Evolutionary conservation across 2,329 filamentous ascomycete species (phyloP).

Genomic region (Hortaea werneckii): DNA sequence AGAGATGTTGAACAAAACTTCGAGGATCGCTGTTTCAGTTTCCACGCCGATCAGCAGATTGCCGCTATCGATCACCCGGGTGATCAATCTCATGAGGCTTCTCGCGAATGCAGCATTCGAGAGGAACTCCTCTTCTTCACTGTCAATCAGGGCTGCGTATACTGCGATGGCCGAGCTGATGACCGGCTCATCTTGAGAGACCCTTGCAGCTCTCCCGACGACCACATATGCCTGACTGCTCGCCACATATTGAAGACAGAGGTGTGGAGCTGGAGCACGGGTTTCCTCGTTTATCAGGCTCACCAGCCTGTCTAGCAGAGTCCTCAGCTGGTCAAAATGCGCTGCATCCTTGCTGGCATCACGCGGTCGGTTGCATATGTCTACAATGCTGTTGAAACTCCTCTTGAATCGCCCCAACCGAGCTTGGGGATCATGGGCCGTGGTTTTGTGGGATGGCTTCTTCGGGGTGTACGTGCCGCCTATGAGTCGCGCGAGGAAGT

Average conservation of each 20-base stretch:
- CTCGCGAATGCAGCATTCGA: conserved; percentile 77
- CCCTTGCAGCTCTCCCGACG: conserved; percentile 78
- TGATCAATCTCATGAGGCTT: conserved; percentile 76
- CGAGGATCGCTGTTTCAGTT: conserved; percentile 79
- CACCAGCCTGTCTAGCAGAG: conserved; percentile 46
- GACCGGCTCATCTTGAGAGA: conserved; percentile 74
- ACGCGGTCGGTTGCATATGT: conserved; percentile 50
- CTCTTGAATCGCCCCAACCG: conserved; percentile 52
- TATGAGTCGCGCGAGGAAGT: conserved; percentile 49
- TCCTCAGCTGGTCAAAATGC: conserved; percentile 40
- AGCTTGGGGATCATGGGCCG: conserved; percentile 47
- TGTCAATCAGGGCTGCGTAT: conserved; percentile 88
- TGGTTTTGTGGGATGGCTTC: conserved; percentile 30
- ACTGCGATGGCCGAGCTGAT: conserved; percentile 75
- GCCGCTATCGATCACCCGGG: conserved; percentile 65
- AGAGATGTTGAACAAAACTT: conserved; percentile 89
- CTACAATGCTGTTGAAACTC: conserved; percentile 50
- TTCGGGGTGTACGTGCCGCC: conserved; percentile 43
- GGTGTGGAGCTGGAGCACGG: conserved; percentile 76
- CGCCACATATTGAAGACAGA: conserved; percentile 80
- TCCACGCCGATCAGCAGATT: conserved; percentile 65
- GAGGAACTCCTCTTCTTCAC: conserved; percentile 90
- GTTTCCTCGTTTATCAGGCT: conserved; percentile 78
- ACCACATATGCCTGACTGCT: conserved; percentile 81
- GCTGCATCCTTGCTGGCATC: conserved; percentile 42